Percentiles rank a stretch among this genome's conserved stretches.
Evolutionary conservation across 495 filamentous ascomycete genomes (phyloP).

Genomic region (Xylaria longipes): DNA sequence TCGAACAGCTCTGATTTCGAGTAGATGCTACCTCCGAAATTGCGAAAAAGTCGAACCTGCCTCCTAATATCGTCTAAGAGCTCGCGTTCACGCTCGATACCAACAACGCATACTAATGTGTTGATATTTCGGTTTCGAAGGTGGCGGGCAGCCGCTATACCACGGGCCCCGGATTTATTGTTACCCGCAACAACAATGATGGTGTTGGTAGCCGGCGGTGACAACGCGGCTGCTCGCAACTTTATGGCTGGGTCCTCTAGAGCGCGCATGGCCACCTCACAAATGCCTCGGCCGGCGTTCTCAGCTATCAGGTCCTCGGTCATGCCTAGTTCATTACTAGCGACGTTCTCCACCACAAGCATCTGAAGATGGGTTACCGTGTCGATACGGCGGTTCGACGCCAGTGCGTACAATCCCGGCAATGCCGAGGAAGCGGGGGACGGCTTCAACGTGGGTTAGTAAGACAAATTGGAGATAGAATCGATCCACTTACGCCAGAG

Average conservation of each 20-base stretch:
- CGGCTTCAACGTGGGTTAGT: slow-evolving; percentile 1
- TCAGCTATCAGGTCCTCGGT: slow-evolving; percentile 90
- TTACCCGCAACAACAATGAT: slow-evolving; percentile 88
- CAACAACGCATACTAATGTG: slow-evolving; percentile 83
- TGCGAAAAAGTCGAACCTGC: slow-evolving; percentile 77
- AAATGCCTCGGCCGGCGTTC: slow-evolving; percentile 86
- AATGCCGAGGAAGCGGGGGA: slow-evolving; percentile 8
- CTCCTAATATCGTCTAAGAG: slow-evolving; percentile 75
- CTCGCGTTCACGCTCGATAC: slow-evolving; percentile 67
- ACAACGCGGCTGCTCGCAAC: slow-evolving; percentile 50
- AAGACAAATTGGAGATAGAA: not conserved
- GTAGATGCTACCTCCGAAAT: slow-evolving; percentile 74
- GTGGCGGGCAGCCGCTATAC: slow-evolving; percentile 85
- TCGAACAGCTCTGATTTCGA: slow-evolving; percentile 62
- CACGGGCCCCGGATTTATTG: slow-evolving; percentile 81
- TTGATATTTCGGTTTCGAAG: slow-evolving; percentile 79
- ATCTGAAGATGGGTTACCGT: slow-evolving; percentile 84
- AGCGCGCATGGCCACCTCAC: slow-evolving; percentile 74
- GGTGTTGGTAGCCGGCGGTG: slow-evolving; percentile 55
- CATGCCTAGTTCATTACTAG: slow-evolving; percentile 80
- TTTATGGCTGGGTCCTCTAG: slow-evolving; percentile 63
- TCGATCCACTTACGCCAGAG: slow-evolving; percentile 49
- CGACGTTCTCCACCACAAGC: slow-evolving; percentile 87
- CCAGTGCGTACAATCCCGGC: slow-evolving; percentile 55
- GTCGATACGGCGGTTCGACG: slow-evolving; percentile 75